These are phyloP conservation scores for Entomortierella parvispora DNA, from an alignment of 192 early-diverging fungal genomes.

Conservation along the genomic window DNA sequence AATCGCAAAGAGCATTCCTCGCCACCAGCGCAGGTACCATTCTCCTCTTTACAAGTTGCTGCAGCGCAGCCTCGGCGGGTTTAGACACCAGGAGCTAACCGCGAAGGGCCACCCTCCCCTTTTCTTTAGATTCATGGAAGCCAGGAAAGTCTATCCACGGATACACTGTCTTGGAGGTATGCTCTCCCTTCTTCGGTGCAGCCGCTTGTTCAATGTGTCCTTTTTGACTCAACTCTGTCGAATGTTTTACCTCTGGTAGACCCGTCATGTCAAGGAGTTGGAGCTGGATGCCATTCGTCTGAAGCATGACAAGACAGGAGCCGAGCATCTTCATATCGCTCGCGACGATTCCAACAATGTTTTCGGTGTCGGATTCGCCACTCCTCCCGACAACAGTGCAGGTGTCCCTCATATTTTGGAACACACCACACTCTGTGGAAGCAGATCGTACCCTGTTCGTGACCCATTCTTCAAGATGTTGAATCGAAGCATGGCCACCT, in stretches of 20 bases:
- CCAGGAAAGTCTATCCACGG: constrained; percentile 44
- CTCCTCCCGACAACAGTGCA: constrained; percentile 81
- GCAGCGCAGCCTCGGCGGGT: too few relatives aligned
- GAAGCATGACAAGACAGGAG: constrained; percentile 81
- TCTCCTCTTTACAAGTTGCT: background rate
- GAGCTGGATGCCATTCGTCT: constrained; percentile 81
- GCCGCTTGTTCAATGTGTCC: too few relatives aligned
- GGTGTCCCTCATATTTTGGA: constrained; percentile 95
- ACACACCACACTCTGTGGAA: constrained; percentile 95
- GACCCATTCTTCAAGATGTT: constrained; percentile 99
- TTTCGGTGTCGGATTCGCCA: constrained; percentile 92
- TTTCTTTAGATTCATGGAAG: constrained; percentile 33
- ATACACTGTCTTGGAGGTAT: constrained; percentile 48
- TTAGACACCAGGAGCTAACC: background rate
- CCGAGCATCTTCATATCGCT: constrained; percentile 87
- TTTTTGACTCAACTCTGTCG: background rate
- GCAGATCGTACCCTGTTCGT: constrained; percentile 86
- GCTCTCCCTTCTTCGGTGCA: too few relatives aligned
- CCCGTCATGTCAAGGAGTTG: constrained; percentile 75
- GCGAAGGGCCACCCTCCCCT: background rate
- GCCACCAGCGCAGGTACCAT: constrained; percentile 16
- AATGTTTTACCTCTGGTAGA: constrained; percentile 49
- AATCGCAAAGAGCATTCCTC: constrained; percentile 31
- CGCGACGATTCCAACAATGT: constrained; percentile 94
- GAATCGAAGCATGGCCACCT: constrained; percentile 93